Evolutionary conservation across 345 rosid genomes (phyloP).

Genomic region (Atalantia buxifolia): DNA sequence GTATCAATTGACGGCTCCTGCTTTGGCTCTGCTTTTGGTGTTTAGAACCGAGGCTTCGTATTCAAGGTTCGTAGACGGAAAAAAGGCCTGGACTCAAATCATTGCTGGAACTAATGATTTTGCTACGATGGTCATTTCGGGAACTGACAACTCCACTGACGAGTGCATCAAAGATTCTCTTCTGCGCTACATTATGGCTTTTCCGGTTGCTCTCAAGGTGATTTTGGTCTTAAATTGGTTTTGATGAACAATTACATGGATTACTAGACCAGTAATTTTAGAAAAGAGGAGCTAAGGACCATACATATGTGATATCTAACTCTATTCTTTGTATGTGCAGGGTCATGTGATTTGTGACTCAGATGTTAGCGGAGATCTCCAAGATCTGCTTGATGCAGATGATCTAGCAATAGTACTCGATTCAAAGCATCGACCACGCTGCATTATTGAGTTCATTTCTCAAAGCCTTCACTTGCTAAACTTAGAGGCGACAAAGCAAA

Average conservation of each 20-base stretch:
- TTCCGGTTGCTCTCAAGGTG: constrained; percentile 90
- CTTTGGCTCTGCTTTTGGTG: constrained; percentile 83
- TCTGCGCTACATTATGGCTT: constrained; percentile 70
- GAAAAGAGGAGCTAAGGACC: background rate
- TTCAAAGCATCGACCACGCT: constrained; percentile 77
- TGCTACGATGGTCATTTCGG: constrained; percentile 56
- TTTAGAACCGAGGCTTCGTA: constrained; percentile 95
- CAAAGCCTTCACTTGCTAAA: constrained; percentile 59
- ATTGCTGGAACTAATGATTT: constrained; percentile 69
- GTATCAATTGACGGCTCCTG: constrained; percentile 85
- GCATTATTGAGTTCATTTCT: constrained; percentile 75
- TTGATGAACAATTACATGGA: background rate
- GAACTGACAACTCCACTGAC: constrained; percentile 41
- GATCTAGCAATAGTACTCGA: constrained; percentile 68
- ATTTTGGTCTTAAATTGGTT: background rate
- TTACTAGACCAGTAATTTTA: background rate
- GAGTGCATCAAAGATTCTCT: constrained; percentile 44
- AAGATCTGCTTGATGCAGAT: constrained; percentile 57
- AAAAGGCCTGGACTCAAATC: constrained; percentile 79
- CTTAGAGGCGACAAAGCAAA: constrained; percentile 55
- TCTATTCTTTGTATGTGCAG: constrained; percentile 36
- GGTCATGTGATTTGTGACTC: constrained; percentile 80
- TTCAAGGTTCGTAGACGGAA: constrained; percentile 83
- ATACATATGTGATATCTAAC: background rate
- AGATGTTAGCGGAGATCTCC: constrained; percentile 61